Base-by-base conservation (phyloP, 1,284 basidiomycete species). In the Ceratobasidium sp. region DNA sequence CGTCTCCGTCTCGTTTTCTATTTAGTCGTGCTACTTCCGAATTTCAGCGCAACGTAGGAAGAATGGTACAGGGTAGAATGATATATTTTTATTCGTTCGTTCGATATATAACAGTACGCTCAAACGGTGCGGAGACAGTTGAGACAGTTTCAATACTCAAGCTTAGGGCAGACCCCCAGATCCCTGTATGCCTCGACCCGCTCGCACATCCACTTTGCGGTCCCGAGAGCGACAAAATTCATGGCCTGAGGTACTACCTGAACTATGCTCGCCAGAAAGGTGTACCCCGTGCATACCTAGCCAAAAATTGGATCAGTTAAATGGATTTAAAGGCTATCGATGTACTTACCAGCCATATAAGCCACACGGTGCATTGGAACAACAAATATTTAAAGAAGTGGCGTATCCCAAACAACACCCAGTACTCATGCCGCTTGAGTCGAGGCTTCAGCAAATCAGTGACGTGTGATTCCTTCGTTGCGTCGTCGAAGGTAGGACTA, bases 181-280 rank as follows among this genome's bases (percentile, higher is more conserved):
- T 54, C 53, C 24, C 53, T 54, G 19, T 54, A 54, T 19, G 31
- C 53, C 53, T 27, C 9, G 4, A 54, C 53, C 24, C 31, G 53
- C 53, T 54, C 53, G 24, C 53, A 54, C 53, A 54, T 54, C 53
- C 53, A 54, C 19, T 54, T 54, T 11, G 19, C 53, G 24, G 53
- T 29, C 17, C 53, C 53, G 2, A 54, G 53, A 24, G 19, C 19
- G 14, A 54, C 2, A 27, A 54, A 27, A 5, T 27, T 17, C 9
- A 6, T 29, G 2, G 53, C 53, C 22, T 54, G 9, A 11, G 53
- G 53, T 22, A 54, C 53, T 29, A 15, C 27, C 11, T 29, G 53
- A 27, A 19, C 53, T 27, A 29, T 5, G 31, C 22, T 54, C 8
- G 24, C 24, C 53, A 54, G 19, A 19, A 27, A 54, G 53, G 53